phyloP scores from a whole-genome alignment of 2,329 filamentous ascomycete species.

The Elsinoe ampelina region DNA sequence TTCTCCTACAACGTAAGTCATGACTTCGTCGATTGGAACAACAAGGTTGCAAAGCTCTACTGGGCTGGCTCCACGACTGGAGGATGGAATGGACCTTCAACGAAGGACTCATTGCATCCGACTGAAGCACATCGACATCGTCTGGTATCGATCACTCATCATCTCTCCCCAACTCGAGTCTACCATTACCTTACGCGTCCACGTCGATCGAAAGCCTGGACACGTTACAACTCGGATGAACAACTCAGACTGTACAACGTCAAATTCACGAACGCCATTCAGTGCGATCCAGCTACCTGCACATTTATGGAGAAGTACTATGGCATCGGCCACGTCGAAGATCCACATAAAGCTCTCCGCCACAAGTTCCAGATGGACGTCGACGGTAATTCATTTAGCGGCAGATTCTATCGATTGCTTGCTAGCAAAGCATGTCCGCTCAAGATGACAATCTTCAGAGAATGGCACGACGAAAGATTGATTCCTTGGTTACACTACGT shows the following conservation, averaged over 20 bases:
- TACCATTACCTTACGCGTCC: constrained; percentile 18
- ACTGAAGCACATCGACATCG: constrained; percentile 33
- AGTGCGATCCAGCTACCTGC: constrained; percentile 35
- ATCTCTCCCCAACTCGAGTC: constrained; percentile 15
- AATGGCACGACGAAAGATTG: constrained; percentile 51
- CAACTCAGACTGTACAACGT: constrained; percentile 37
- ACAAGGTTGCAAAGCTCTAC: constrained; percentile 44
- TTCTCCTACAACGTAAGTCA: constrained; percentile 33
- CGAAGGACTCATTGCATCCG: constrained; percentile 30
- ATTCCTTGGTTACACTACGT: constrained; percentile 50
- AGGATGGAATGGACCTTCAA: constrained; percentile 21
- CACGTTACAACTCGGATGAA: constrained; percentile 13
- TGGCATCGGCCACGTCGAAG: not conserved
- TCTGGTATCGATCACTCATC: constrained; percentile 35
- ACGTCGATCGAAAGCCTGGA: constrained; percentile 13
- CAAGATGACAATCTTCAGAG: constrained; percentile 45
- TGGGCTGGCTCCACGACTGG: constrained; percentile 51
- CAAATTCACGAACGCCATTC: constrained; percentile 38
- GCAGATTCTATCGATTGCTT: constrained; percentile 44
- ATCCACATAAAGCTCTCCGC: not conserved
- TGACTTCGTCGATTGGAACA: constrained; percentile 39
- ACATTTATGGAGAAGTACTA: constrained; percentile 19
- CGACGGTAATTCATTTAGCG: constrained; percentile 49
- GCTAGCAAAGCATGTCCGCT: constrained; percentile 40
- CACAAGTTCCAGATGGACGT: constrained; percentile 43